These are phyloP conservation scores for Naganishia sp. DNA, from an alignment of 1,284 basidiomycete genomes.

Conservation along the genomic window DNA sequence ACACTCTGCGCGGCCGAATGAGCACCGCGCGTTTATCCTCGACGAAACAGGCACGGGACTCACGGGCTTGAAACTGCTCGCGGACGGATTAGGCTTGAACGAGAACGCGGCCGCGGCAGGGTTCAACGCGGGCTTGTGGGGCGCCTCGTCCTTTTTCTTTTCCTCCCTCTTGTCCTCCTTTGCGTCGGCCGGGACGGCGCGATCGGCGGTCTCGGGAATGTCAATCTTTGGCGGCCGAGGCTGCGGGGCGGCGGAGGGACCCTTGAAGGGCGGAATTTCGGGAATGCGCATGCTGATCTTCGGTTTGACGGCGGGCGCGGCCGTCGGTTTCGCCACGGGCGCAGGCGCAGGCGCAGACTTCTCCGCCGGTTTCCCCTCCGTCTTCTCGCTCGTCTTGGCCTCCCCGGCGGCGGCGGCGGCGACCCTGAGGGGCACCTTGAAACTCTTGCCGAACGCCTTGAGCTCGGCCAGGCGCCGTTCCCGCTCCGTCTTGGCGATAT, in stretches of 20 bases:
- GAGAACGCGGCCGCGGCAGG: constrained; percentile 67
- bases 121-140: constrained; percentile 59
- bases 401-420: constrained; percentile 34
- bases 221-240: constrained; percentile 3
- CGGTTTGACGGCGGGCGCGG: constrained; percentile 43
- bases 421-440: constrained; percentile 68
- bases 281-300: constrained; percentile 30
- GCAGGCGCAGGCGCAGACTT: constrained; percentile 42
- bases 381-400: neutral
- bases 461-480: constrained; percentile 70
- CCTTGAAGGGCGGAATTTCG: constrained; percentile 31
- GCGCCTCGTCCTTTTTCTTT: constrained; percentile 49
- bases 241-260: neutral
- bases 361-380: neutral
- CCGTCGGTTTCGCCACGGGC: constrained; percentile 39
- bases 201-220: constrained; percentile 35
- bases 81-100: constrained; percentile 64
- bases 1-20: neutral
- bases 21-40: neutral
- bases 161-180: constrained; percentile 65
- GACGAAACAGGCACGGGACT: neutral
- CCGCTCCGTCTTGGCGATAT: constrained; percentile 75
- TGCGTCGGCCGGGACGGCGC: constrained; percentile 6
- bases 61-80: constrained; percentile 57
- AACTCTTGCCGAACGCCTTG: constrained; percentile 85